phyloP scores from a whole-genome alignment of 2,329 filamentous ascomycete species.

The Fusarium torreyae region DNA sequence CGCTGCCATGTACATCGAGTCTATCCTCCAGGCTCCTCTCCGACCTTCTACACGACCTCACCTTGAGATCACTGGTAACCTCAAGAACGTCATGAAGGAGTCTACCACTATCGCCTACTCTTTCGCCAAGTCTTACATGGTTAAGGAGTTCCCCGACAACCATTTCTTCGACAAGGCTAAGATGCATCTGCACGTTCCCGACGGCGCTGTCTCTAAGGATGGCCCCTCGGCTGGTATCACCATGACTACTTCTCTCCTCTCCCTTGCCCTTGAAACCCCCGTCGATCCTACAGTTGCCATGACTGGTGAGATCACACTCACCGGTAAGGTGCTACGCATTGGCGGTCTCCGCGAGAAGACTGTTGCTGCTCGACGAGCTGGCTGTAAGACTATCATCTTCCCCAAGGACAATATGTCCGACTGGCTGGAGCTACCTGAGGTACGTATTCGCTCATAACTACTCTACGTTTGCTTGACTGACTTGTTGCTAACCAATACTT shows the following conservation, averaged over 20 bases:
- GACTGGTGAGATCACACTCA: constrained; percentile 97
- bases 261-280: constrained; percentile 82
- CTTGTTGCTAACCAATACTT: constrained; percentile 26
- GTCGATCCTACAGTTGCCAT: constrained; percentile 93
- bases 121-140: constrained; percentile 92
- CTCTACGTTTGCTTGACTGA: neutral
- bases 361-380: constrained; percentile 91
- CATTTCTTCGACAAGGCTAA: constrained; percentile 96
- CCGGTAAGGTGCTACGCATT: constrained; percentile 95
- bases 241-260: constrained; percentile 95
- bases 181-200: constrained; percentile 95
- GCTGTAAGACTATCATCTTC: constrained; percentile 94
- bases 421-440: constrained; percentile 97
- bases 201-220: constrained; percentile 96
- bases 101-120: constrained; percentile 96
- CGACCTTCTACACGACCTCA: constrained; percentile 80
- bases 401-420: constrained; percentile 95
- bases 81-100: constrained; percentile 98
- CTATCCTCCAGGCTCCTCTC: constrained; percentile 89
- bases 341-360: constrained; percentile 97
- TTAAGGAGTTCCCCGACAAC: constrained; percentile 87
- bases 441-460: constrained; percentile 65
- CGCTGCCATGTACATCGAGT: constrained; percentile 96
- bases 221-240: constrained; percentile 95
- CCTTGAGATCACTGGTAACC: constrained; percentile 92